These are phyloP conservation scores for Botrytis galanthina DNA, from an alignment of 2,329 filamentous ascomycete genomes.

Conservation along the genomic window DNA sequence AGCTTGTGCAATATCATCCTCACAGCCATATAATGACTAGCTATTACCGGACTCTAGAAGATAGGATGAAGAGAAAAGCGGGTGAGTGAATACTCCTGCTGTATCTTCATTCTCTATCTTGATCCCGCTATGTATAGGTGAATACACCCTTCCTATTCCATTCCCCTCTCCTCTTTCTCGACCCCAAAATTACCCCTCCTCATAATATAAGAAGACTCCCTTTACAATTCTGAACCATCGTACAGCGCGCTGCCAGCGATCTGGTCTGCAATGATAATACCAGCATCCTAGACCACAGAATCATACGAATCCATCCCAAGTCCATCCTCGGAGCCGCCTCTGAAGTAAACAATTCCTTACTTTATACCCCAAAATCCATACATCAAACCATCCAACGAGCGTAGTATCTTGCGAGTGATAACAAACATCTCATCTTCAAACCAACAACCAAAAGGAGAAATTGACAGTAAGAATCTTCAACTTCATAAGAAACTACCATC, in stretches of 20 bases:
- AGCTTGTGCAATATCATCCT: background rate
- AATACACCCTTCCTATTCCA: background rate
- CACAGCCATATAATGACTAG: background rate
- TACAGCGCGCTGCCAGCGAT: background rate
- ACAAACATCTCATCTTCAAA: background rate
- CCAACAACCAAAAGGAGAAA: background rate
- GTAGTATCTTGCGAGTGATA: background rate
- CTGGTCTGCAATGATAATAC: accelerated
- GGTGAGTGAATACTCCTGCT: background rate
- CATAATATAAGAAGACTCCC: background rate
- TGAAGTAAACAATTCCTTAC: background rate
- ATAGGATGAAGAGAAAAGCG: background rate
- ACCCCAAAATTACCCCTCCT: background rate
- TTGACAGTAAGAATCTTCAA: background rate
- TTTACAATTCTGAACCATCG: accelerated
- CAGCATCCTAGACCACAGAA: background rate
- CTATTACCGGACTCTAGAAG: background rate
- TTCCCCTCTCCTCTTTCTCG: background rate
- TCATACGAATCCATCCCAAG: background rate
- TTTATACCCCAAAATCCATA: background rate
- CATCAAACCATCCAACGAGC: background rate
- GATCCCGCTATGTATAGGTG: background rate
- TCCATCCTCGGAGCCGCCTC: background rate
- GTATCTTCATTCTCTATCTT: background rate
- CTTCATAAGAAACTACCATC: background rate